Conservation (phyloP, 2,329 filamentous ascomycete genomes). For the Fusarium irregulare region DNA sequence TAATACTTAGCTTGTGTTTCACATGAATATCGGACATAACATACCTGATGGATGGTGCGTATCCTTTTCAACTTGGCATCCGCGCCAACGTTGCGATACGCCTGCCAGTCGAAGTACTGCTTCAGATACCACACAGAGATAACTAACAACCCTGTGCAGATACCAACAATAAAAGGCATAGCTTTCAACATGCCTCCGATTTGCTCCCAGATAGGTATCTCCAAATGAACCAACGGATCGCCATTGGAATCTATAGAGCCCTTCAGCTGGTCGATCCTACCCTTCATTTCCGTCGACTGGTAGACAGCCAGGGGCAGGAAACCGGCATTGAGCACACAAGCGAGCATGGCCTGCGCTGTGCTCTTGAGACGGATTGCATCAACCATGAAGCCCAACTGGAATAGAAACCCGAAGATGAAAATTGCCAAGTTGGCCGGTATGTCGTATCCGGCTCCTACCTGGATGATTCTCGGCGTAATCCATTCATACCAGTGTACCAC, state of each 20-base stretch:
- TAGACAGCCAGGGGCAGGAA: conserved; percentile 6
- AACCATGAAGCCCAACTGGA: conserved; percentile 8
- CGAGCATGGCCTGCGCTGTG: conserved; percentile 3
- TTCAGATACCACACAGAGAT: conserved; percentile 10
- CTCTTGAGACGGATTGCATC: conserved; percentile 12
- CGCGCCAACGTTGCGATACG: conserved; percentile 10
- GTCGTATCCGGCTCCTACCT: not conserved
- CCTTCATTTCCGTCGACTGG: not conserved
- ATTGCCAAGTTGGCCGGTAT: conserved; percentile 5
- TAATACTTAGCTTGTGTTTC: rapidly evolving
- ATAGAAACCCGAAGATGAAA: conserved; percentile 4
- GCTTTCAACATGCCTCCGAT: not conserved
- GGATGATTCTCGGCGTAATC: not conserved
- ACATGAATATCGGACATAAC: not conserved
- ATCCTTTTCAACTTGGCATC: conserved; percentile 13
- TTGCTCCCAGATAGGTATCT: not conserved
- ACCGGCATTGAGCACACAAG: conserved; percentile 4
- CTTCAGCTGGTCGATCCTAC: not conserved
- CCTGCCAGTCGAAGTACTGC: conserved; percentile 12
- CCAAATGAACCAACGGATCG: not conserved
- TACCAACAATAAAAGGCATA: not conserved
- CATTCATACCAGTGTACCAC: conserved; percentile 9
- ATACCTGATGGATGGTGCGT: not conserved
- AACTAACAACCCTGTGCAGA: not conserved
- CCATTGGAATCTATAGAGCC: not conserved